phyloP scores from a whole-genome alignment of 2,329 filamentous ascomycete genomes.

The Fulvia fulva region DNA sequence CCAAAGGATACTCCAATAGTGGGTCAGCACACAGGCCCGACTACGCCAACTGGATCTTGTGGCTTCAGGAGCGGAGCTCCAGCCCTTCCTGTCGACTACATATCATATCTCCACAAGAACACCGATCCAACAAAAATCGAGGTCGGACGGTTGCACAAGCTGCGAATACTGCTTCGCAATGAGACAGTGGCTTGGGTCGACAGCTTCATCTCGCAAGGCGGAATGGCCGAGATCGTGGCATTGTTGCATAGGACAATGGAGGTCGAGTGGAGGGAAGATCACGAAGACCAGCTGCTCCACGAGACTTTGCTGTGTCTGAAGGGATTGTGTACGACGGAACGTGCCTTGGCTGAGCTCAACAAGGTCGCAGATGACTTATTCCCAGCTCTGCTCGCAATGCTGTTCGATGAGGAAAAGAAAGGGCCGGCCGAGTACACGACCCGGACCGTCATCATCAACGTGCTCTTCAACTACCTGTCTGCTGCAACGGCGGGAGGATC shows the following conservation, averaged over 20 bases:
- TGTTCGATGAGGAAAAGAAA: constrained; percentile 98
- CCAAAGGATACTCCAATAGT: constrained; percentile 38
- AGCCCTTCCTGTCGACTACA: constrained; percentile 76
- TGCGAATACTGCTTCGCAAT: constrained; percentile 82
- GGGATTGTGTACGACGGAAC: constrained; percentile 84
- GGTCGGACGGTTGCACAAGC: constrained; percentile 91
- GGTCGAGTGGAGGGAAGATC: constrained; percentile 96
- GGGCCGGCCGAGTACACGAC: constrained; percentile 96
- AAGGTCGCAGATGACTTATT: constrained; percentile 78
- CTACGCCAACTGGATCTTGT: constrained; percentile 27
- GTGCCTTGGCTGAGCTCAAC: constrained; percentile 76
- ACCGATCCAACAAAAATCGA: constrained; percentile 80
- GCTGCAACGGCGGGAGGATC: constrained; percentile 47
- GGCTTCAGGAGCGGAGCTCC: constrained; percentile 35
- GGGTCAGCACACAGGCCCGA: constrained; percentile 16
- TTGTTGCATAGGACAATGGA: constrained; percentile 88
- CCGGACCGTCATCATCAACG: constrained; percentile 79
- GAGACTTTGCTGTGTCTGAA: constrained; percentile 92
- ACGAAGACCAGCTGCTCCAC: constrained; percentile 88
- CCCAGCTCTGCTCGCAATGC: constrained; percentile 77
- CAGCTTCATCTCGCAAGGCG: constrained; percentile 80
- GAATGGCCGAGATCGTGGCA: constrained; percentile 86
- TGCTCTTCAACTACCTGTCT: constrained; percentile 84
- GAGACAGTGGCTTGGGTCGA: constrained; percentile 97
- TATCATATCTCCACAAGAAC: constrained; percentile 76